A percentile compares a stretch with the other conserved stretches of the same genome.
Evolutionary conservation across 768 basidiomycete species (phyloP).

Genomic region (Leucosporidium scottii): DNA sequence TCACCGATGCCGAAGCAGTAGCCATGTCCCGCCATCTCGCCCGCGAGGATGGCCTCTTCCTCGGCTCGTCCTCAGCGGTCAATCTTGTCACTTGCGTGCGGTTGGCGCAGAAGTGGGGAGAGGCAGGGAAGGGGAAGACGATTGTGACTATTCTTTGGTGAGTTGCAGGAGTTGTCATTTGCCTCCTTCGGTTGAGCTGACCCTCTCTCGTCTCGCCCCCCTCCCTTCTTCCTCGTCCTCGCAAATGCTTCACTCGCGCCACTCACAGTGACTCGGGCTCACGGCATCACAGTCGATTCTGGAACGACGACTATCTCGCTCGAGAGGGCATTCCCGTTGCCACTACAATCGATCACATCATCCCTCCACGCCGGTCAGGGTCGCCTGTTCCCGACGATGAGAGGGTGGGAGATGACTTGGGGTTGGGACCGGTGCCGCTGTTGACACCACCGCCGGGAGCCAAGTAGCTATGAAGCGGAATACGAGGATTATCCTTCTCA

Average conservation of each 20-base stretch:
- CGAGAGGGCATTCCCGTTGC: constrained; percentile 45
- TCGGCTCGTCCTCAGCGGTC: constrained; percentile 93
- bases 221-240: not conserved
- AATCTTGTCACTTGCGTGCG: constrained; percentile 89
- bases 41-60: constrained; percentile 79
- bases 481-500: too few species aligned
- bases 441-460: too few species aligned
- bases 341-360: constrained; percentile 10
- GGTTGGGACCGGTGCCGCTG: too few species aligned
- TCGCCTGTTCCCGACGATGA: too few species aligned
- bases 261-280: constrained; percentile 62
- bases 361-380: not conserved
- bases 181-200: constrained; percentile 1
- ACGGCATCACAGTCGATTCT: constrained; percentile 56
- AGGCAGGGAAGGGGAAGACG: constrained; percentile 52
- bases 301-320: constrained; percentile 52
- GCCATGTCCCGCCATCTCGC: constrained; percentile 93
- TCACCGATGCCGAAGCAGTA: constrained; percentile 88
- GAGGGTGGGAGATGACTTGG: too few species aligned
- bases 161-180: not conserved
- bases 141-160: constrained; percentile 77
- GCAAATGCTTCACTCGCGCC: not conserved
- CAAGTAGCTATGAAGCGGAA: too few species aligned
- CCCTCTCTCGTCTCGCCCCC: not conserved
- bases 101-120: constrained; percentile 54